These are phyloP conservation scores for Hibiscus trionum DNA, from an alignment of 345 rosid genomes.

Conservation along the genomic window DNA sequence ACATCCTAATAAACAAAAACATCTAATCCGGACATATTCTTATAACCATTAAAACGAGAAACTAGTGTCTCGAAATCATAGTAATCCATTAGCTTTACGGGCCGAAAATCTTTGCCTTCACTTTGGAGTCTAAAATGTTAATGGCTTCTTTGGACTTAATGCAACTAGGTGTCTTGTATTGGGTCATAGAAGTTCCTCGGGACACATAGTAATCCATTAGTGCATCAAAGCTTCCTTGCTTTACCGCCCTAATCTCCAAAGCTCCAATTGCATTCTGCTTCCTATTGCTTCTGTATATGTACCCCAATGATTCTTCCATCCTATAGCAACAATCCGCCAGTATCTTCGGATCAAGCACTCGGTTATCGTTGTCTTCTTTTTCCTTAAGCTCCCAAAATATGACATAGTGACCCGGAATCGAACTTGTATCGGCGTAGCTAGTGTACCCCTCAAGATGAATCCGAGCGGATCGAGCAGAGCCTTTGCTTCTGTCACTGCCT, in stretches of 20 bases:
- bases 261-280: not conserved
- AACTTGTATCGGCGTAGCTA: not conserved
- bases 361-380: not conserved
- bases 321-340: not conserved
- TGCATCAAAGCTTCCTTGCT: not conserved
- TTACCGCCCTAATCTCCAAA: not conserved
- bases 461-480: not conserved
- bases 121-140: no score
- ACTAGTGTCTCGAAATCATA: no score
- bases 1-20: no score
- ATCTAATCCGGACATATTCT: no score
- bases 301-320: not conserved
- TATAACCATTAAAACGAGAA: no score
- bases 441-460: not conserved
- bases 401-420: not conserved
- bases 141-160: not conserved
- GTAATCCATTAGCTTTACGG: no score
- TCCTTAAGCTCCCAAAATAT: not conserved
- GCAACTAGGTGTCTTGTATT: not conserved
- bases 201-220: not conserved
- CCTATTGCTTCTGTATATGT: not conserved
- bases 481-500: not conserved
- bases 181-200: not conserved
- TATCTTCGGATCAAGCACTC: not conserved
- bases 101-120: no score